Evolutionary conservation across 805 yeast species (phyloP).

Genomic region (Candida rishiriensis): DNA sequence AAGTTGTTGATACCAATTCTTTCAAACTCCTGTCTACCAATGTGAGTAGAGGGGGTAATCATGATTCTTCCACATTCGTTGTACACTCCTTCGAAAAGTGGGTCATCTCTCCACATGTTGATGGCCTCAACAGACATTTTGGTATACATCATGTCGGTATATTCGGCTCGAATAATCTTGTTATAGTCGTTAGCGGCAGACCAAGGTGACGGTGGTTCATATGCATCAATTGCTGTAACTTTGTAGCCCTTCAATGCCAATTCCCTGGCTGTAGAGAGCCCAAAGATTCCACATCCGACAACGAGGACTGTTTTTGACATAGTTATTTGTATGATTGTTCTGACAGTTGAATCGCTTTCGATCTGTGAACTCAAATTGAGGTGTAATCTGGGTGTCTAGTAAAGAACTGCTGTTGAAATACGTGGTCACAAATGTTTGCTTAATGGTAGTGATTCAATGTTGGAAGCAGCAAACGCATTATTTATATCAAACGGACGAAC

Average conservation of each 20-base stretch:
- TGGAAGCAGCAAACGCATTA: no score
- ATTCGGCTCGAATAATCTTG: conserved; percentile 46
- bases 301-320: conserved; percentile 18
- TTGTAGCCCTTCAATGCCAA: conserved; percentile 28
- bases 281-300: conserved; percentile 42
- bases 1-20: conserved; percentile 32
- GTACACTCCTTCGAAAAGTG: conserved; percentile 30
- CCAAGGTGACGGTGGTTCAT: conserved; percentile 39
- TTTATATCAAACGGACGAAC: no score
- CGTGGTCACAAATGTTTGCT: no score
- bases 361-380: no score
- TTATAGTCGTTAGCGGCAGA: conserved; percentile 47
- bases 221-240: conserved; percentile 36
- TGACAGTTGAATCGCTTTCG: no score
- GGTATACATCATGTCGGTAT: conserved; percentile 39
- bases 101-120: conserved; percentile 33
- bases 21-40: conserved; percentile 36
- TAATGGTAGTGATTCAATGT: no score
- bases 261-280: conserved; percentile 40
- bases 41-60: conserved; percentile 29
- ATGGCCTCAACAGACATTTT: conserved; percentile 42
- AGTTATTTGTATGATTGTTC: not conserved
- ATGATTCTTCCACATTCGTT: conserved; percentile 40
- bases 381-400: no score
- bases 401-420: no score